Conservation (phyloP, 495 filamentous ascomycete species). For the Xylaria longipes region DNA sequence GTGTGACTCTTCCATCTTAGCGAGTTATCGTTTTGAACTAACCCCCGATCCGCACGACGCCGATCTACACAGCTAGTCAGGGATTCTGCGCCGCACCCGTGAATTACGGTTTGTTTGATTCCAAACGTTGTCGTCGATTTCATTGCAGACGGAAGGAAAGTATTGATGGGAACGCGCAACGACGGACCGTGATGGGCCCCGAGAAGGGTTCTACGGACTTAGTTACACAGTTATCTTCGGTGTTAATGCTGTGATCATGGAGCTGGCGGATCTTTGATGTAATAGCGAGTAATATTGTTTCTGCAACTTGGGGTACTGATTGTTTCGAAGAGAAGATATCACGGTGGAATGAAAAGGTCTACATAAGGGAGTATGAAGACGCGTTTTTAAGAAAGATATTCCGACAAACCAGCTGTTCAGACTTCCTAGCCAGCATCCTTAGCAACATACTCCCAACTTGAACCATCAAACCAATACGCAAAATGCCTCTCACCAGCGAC, state of each 20-base stretch:
- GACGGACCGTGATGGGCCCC: not conserved
- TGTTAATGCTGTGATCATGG: not conserved
- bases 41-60: no score
- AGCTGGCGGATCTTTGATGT: not conserved
- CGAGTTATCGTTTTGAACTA: no score
- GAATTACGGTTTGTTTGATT: no score
- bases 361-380: not conserved
- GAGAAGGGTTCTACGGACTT: not conserved
- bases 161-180: not conserved
- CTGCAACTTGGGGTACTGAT: not conserved
- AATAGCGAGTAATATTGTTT: not conserved
- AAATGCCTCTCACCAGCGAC: constrained; percentile 18
- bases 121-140: not conserved
- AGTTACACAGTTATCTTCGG: not conserved
- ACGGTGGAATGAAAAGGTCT: not conserved
- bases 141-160: not conserved
- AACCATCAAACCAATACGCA: not conserved
- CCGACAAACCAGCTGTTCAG: not conserved
- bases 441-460: not conserved
- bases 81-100: no score
- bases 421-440: not conserved
- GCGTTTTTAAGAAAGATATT: not conserved
- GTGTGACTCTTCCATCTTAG: no score
- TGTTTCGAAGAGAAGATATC: not conserved
- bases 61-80: no score